A percentile compares a stretch with the other conserved stretches of the same genome.
Evolutionary conservation across 768 basidiomycete genomes (phyloP).

Genomic region (Lactarius akahatsu): DNA sequence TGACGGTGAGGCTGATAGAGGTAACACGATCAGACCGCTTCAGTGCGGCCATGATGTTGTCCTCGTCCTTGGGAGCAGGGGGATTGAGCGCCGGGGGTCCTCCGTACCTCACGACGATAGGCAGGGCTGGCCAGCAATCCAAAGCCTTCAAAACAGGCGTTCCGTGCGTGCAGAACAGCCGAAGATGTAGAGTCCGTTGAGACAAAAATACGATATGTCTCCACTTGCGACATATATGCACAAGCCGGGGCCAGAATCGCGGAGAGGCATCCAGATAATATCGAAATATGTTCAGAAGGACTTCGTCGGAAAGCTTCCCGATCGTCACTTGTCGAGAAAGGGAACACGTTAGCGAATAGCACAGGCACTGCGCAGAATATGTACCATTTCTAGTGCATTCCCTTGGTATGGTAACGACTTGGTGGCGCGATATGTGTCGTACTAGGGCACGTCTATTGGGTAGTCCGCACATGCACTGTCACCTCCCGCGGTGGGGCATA

Average conservation of each 20-base stretch:
- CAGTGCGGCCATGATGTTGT: not conserved
- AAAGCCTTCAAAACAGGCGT: not conserved
- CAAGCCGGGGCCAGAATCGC: not conserved
- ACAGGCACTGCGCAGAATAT: not conserved
- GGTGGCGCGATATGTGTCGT: not conserved
- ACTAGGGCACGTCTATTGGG: not conserved
- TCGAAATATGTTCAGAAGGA: not conserved
- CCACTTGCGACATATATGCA: not conserved
- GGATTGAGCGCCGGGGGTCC: not conserved
- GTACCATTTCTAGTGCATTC: not conserved
- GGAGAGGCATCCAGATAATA: not conserved
- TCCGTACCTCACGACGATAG: not conserved
- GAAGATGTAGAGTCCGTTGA: not conserved
- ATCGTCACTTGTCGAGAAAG: not conserved
- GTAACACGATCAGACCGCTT: not conserved
- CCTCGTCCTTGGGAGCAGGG: not conserved
- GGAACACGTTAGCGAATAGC: not conserved
- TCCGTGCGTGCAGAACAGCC: not conserved
- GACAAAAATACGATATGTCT: not conserved
- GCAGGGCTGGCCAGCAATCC: not conserved
- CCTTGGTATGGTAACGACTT: not conserved
- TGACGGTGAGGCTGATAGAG: not conserved
- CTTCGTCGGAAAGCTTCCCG: not conserved
- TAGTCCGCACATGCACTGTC: not conserved
- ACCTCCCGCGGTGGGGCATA: not conserved